These are phyloP conservation scores for Bruguiera hainesii DNA, from an alignment of 441 rosid genomes.

Conservation along the genomic window DNA sequence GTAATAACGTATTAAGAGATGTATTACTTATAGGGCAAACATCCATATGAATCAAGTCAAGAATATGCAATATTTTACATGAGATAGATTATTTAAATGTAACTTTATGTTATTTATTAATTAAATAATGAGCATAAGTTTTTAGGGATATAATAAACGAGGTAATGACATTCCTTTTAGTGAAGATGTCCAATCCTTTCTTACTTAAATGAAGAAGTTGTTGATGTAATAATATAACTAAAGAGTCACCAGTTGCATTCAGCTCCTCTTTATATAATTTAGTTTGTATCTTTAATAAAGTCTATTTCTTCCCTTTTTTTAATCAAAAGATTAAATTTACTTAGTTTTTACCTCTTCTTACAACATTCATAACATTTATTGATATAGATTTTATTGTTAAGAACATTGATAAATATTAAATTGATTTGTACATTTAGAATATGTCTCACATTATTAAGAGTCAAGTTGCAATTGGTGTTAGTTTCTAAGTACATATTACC, in stretches of 20 bases:
- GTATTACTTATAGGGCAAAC: neutral
- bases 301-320: neutral
- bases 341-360: neutral
- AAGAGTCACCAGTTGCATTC: neutral
- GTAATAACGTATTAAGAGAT: too few species aligned
- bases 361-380: neutral
- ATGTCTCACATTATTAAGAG: neutral
- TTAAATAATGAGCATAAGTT: neutral
- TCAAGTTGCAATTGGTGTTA: neutral
- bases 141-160: neutral
- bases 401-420: neutral
- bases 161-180: neutral
- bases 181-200: neutral
- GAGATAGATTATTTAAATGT: neutral
- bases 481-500: neutral
- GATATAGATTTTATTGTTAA: neutral
- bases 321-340: neutral
- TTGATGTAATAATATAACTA: neutral
- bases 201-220: neutral
- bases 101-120: neutral
- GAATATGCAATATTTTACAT: neutral
- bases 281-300: too few species aligned
- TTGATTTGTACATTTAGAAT: neutral
- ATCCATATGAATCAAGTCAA: neutral
- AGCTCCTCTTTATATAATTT: neutral